Base-by-base conservation (phyloP, 2,329 filamentous ascomycete species). In the Epichloe bromicola region DNA sequence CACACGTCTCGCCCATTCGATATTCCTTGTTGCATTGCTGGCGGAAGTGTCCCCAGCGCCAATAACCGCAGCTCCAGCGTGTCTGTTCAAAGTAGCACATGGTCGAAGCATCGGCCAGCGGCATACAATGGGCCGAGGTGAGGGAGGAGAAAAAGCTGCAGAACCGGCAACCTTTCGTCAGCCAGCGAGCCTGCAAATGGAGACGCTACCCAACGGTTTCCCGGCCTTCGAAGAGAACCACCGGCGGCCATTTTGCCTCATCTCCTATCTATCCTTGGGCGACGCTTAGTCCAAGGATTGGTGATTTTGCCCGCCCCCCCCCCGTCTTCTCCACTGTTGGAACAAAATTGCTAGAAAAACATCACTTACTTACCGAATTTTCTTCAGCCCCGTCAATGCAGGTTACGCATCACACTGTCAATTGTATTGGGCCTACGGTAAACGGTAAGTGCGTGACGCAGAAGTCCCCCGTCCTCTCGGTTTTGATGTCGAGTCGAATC, bases 41-140 rank as follows among this genome's bases (percentile, higher is more conserved):
- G 58, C 86, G 83, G 74, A 96, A 96, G 71, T 85, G 85, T 58
- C 88, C 86, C 90, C 90, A 97, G 69, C 89, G 88, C 84, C 86
- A 95, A 76, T 88, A 91, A 63, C 86, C 86, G 72, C 91, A 97
- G 52, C 69, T 69, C 78, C 86, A 95, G 60, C 81, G 79, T 67
- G 85, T 88, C 70, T 91, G 86, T 63, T 96, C 89, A 75, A 90
- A 97, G 76, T 93, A 96, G 74, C 91, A 96, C 91, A 97, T 95
- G 60, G 65, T 75, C 52, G 51, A 50, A 51, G 52, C 50, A 52
- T 58, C 56, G 56, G 55, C 51, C 54, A 53, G 55, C 54, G 42
- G 53, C 51, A 41, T 41, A 38, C 47, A 46, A 43, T 50, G 48
- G 47, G 44, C 52, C 51, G 48, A 51, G 48, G 49, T 47, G 51